Evolutionary conservation across 257 asterid genomes (phyloP).

Genomic region (Asclepias syriaca): DNA sequence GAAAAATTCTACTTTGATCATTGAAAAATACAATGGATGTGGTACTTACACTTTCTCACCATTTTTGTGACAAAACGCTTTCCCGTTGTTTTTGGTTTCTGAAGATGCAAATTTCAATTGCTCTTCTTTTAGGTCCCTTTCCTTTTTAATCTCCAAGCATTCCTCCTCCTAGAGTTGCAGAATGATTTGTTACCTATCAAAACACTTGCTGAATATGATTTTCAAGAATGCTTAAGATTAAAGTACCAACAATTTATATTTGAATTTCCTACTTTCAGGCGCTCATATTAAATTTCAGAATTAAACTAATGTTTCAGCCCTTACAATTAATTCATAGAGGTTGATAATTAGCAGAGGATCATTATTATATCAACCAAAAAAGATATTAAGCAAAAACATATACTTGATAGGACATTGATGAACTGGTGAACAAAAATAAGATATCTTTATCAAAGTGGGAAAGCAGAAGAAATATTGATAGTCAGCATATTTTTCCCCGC

Average conservation of each 20-base stretch:
- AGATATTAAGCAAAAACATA: background rate
- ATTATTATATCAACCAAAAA: background rate
- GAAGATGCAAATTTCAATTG: conserved; percentile 33
- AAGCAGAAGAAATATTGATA: conserved; percentile 3
- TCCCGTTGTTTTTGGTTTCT: conserved; percentile 34
- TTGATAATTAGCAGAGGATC: background rate
- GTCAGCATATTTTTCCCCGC: background rate
- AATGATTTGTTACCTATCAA: conserved; percentile 22
- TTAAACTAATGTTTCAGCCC: background rate
- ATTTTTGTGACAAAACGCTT: conserved; percentile 30
- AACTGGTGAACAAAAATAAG: background rate
- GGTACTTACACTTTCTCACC: conserved; percentile 44
- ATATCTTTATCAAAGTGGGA: background rate
- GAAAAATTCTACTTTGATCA: background rate
- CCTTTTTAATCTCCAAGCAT: conserved; percentile 47
- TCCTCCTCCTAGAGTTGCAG: conserved; percentile 63
- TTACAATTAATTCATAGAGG: background rate
- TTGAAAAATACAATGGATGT: background rate
- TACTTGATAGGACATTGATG: background rate
- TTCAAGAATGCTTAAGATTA: conserved; percentile 11
- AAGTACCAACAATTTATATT: conserved; percentile 1
- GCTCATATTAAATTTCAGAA: background rate
- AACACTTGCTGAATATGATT: conserved; percentile 10
- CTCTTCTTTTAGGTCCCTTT: conserved; percentile 50
- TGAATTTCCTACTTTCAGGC: background rate